phyloP scores from a whole-genome alignment of 306 rosid species.

The Trifolium dubium region DNA sequence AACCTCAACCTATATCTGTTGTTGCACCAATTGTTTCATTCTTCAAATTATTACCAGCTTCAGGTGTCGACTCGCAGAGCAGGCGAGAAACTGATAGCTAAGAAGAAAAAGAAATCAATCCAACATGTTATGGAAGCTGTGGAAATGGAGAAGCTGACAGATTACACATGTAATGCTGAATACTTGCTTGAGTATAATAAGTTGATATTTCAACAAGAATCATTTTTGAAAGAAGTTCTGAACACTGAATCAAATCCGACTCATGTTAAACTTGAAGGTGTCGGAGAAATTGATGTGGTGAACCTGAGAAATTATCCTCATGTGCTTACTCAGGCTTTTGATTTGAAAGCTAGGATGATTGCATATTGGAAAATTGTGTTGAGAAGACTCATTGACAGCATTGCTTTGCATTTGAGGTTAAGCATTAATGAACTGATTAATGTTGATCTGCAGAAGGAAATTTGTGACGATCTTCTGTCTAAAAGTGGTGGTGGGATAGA shows the following conservation, averaged over 20 bases:
- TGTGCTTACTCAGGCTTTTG: constrained; percentile 50
- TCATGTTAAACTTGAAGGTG: constrained; percentile 36
- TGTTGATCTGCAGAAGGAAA: constrained; percentile 50
- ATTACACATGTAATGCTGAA: constrained; percentile 56
- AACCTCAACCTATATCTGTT: background rate
- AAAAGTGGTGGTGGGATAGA: constrained; percentile 49
- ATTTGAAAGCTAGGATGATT: constrained; percentile 54
- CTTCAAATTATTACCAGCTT: constrained; percentile 52
- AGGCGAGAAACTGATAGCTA: constrained; percentile 9
- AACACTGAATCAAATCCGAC: background rate
- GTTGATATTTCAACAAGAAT: constrained; percentile 39
- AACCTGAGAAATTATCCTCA: constrained; percentile 11
- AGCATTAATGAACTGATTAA: constrained; percentile 45
- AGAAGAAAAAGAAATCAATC: constrained; percentile 41
- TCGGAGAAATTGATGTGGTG: constrained; percentile 47
- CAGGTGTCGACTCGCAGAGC: constrained; percentile 38
- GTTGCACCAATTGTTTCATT: constrained; percentile 47
- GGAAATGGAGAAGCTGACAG: constrained; percentile 59
- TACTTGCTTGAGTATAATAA: constrained; percentile 41
- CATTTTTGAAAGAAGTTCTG: constrained; percentile 8
- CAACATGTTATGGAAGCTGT: constrained; percentile 45
- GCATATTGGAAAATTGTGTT: constrained; percentile 64
- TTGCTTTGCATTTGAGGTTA: constrained; percentile 50
- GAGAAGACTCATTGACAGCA: constrained; percentile 50
- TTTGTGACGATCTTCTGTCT: constrained; percentile 38